These are phyloP conservation scores for Solanum chacoense DNA, from an alignment of 305 asterid genomes.

Conservation along the genomic window DNA sequence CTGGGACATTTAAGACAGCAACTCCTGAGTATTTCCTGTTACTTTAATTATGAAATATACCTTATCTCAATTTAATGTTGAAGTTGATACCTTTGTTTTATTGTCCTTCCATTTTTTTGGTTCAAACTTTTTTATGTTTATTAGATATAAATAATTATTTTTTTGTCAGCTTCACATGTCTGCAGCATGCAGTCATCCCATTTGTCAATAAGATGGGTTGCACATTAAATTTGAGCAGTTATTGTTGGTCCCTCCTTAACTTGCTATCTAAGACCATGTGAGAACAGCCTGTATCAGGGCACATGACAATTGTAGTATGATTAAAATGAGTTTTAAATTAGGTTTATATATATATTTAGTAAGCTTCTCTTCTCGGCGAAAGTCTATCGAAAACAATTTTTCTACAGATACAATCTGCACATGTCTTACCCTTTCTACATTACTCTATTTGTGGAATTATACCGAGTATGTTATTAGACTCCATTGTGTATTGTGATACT, in stretches of 20 bases:
- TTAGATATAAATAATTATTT: background rate
- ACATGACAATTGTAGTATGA: background rate
- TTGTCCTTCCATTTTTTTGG: background rate
- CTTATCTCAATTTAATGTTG: background rate
- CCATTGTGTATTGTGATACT: background rate
- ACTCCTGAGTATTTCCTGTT: background rate
- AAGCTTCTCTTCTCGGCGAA: background rate
- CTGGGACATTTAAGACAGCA: background rate
- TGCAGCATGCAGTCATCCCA: background rate
- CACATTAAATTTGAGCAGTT: slow-evolving; percentile 3
- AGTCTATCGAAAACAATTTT: background rate
- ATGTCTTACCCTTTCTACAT: background rate
- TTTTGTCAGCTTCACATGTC: slow-evolving; percentile 8
- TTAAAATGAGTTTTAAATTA: background rate
- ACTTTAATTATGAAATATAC: background rate
- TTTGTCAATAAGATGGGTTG: slow-evolving; percentile 6
- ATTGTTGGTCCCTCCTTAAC: slow-evolving; percentile 8
- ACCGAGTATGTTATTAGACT: background rate
- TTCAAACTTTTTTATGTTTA: background rate
- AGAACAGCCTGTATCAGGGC: slow-evolving; percentile 7
- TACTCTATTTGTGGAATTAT: background rate
- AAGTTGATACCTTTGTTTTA: background rate
- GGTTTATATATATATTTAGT: background rate
- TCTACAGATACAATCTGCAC: background rate
- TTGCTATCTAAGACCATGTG: slow-evolving; percentile 16